A percentile compares a stretch with the other conserved stretches of the same genome.
phyloP scores from a whole-genome alignment of 2,329 filamentous ascomycete genomes.

The Graphiopsis chlorocephala region DNA sequence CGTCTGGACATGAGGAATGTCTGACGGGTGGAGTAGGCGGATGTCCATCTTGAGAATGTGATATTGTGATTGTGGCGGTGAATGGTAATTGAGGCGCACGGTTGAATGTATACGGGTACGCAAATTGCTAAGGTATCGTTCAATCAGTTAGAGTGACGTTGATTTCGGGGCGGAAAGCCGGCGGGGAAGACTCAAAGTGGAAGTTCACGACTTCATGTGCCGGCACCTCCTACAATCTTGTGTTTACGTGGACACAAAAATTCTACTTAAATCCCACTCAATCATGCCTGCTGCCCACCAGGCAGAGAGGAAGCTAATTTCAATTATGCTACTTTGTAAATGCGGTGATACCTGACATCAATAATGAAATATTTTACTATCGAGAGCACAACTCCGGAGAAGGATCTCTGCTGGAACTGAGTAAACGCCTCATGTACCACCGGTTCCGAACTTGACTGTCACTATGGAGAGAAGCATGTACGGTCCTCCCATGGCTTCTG shows the following conservation, averaged over 20 bases:
- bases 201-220: neutral
- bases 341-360: too few relatives aligned
- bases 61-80: neutral
- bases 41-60: conserved; percentile 68
- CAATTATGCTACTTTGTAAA: too few relatives aligned
- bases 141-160: conserved; percentile 9
- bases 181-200: neutral
- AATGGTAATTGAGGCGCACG: neutral
- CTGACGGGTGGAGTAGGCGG: conserved; percentile 75
- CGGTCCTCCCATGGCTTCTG: neutral
- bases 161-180: neutral
- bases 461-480: neutral
- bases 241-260: neutral
- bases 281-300: neutral
- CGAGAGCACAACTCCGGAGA: neutral
- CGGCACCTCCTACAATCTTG: neutral
- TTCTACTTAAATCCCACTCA: neutral
- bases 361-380: neutral
- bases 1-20: conserved; percentile 91
- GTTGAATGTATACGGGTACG: neutral
- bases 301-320: too few relatives aligned
- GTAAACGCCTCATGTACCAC: neutral
- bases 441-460: neutral
- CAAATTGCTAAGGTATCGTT: neutral
- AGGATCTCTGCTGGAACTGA: neutral